phyloP scores from a whole-genome alignment of 2,329 filamentous ascomycete genomes.

The Exophiala alcalophila region DNA sequence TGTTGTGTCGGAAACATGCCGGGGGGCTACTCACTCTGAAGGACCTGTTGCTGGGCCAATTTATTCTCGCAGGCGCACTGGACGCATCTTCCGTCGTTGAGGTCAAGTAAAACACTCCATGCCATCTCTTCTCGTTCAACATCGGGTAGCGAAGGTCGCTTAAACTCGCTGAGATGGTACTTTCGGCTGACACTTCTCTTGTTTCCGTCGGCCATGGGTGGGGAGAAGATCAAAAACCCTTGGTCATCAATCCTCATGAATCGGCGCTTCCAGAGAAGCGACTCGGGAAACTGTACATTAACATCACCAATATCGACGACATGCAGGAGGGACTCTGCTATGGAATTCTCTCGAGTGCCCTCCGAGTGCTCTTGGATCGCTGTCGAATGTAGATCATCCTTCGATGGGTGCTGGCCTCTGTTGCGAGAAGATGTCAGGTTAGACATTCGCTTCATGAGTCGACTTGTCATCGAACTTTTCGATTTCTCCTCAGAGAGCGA shows the following conservation, averaged over 20 bases:
- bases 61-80: slow-evolving; percentile 62
- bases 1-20: not conserved
- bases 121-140: slow-evolving; percentile 90
- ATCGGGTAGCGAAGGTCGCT: slow-evolving; percentile 74
- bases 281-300: slow-evolving; percentile 96
- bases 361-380: slow-evolving; percentile 39
- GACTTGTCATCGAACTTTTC: slow-evolving; percentile 56
- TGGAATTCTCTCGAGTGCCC: slow-evolving; percentile 10
- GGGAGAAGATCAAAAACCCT: slow-evolving; percentile 77
- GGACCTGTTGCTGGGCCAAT: slow-evolving; percentile 51
- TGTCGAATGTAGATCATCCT: slow-evolving; percentile 32
- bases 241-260: slow-evolving; percentile 80
- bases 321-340: slow-evolving; percentile 39
- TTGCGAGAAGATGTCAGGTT: slow-evolving; percentile 49
- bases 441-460: slow-evolving; percentile 67
- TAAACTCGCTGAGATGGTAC: slow-evolving; percentile 84
- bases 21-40: slow-evolving; percentile 46
- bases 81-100: slow-evolving; percentile 59
- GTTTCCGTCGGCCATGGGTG: slow-evolving; percentile 60
- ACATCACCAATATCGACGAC: slow-evolving; percentile 78
- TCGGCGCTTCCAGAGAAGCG: slow-evolving; percentile 91
- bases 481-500: slow-evolving; percentile 46
- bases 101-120: slow-evolving; percentile 70
- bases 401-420: slow-evolving; percentile 46
- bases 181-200: slow-evolving; percentile 66